Percentiles rank a stretch among this genome's conserved stretches.
Conservation (phyloP, 2,329 filamentous ascomycete genomes). For the Penicillium sp. region DNA sequence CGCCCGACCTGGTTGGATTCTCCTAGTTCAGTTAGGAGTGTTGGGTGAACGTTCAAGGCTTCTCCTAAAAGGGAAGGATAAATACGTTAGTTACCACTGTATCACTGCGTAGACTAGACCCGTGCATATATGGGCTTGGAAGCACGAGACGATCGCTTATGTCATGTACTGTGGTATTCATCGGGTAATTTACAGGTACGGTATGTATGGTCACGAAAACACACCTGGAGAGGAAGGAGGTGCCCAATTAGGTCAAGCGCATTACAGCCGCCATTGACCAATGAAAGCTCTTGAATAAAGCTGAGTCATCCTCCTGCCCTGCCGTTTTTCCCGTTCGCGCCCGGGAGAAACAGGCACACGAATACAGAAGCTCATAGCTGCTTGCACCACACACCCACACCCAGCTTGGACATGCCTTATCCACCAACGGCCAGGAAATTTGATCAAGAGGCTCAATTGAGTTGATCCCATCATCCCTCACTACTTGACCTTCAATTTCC, state of each 20-base stretch:
- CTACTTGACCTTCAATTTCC: slow-evolving; percentile 4
- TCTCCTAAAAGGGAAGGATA: neutral
- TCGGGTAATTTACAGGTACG: neutral
- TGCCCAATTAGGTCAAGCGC: slow-evolving; percentile 24
- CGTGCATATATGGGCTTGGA: neutral
- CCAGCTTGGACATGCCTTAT: slow-evolving; percentile 1
- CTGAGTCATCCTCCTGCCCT: slow-evolving; percentile 21
- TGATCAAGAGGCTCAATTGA: neutral
- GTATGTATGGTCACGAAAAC: neutral
- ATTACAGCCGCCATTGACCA: slow-evolving; percentile 14
- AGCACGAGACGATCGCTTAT: neutral
- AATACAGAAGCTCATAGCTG: neutral
- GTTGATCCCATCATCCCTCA: neutral
- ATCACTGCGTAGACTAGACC: too few relatives aligned
- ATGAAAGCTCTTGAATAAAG: slow-evolving; percentile 8
- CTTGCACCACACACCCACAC: neutral
- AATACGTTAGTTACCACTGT: neutral
- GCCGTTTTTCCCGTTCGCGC: slow-evolving; percentile 20
- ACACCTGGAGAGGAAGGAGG: slow-evolving; percentile 23
- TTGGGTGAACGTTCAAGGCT: neutral
- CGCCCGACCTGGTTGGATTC: neutral
- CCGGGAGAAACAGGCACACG: slow-evolving; percentile 15
- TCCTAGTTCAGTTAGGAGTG: neutral
- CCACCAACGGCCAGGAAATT: slow-evolving; percentile 1
- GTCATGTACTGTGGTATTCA: neutral